These are phyloP conservation scores for Phlebopus sp. DNA, from an alignment of 1,284 basidiomycete genomes.

Conservation along the genomic window DNA sequence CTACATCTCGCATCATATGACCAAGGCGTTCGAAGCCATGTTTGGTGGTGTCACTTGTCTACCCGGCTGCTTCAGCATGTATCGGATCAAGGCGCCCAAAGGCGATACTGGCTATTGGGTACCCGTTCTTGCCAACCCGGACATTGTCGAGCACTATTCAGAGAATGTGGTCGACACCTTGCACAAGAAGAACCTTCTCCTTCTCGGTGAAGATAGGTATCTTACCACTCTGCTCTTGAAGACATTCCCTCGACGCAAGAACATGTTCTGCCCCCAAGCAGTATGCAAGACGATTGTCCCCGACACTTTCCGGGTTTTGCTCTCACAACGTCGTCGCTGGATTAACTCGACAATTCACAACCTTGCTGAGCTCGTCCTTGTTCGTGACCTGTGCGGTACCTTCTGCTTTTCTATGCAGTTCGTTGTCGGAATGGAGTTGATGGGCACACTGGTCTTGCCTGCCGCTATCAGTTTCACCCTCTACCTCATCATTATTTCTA, in stretches of 20 bases:
- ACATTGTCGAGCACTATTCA: conserved; percentile 96
- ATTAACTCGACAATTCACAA: conserved; percentile 99
- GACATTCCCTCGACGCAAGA: conserved; percentile 99
- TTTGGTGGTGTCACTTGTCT: conserved; percentile 99
- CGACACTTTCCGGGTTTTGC: conserved; percentile 89
- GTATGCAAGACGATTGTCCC: conserved; percentile 98
- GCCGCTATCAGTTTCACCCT: conserved; percentile 96
- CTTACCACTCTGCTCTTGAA: conserved; percentile 94
- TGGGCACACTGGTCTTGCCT: conserved; percentile 95
- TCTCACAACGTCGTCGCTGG: conserved; percentile 98
- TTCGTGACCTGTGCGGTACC: conserved; percentile 92
- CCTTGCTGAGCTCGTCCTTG: conserved; percentile 88
- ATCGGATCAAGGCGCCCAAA: conserved; percentile 97
- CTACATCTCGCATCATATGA: conserved; percentile 98
- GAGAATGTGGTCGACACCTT: conserved; percentile 97
- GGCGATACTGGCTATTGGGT: conserved; percentile 95
- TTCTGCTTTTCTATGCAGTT: conserved; percentile 99
- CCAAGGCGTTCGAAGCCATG: conserved; percentile 99
- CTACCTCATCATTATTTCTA: conserved; percentile 85
- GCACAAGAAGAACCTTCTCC: conserved; percentile 98
- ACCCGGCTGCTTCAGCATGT: conserved; percentile 99
- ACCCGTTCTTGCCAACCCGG: conserved; percentile 94
- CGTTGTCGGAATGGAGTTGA: conserved; percentile 96
- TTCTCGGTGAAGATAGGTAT: conserved; percentile 99
- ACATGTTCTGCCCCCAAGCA: conserved; percentile 97